These are phyloP conservation scores for Blastobotrys persicus DNA, from an alignment of 1,139 yeast species.

Conservation along the genomic window DNA sequence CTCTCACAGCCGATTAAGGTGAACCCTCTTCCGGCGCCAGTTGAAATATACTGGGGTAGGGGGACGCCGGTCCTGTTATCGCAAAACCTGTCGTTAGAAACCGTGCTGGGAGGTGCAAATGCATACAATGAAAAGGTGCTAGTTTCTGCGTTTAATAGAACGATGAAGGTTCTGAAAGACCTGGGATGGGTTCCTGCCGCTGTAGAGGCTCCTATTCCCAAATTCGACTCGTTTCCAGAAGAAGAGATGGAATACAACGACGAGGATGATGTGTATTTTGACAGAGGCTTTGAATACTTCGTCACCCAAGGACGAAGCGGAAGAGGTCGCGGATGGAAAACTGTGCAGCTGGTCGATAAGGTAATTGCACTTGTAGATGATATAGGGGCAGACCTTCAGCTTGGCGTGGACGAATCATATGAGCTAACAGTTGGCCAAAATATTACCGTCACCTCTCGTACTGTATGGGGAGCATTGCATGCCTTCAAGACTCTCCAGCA, in stretches of 20 bases:
- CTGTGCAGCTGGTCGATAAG: not conserved
- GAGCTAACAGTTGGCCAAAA: constrained; percentile 22
- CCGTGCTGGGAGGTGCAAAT: constrained; percentile 14
- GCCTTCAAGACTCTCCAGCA: constrained; percentile 48
- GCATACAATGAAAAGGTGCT: constrained; percentile 19
- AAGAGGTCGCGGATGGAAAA: not conserved
- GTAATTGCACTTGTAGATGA: constrained; percentile 26
- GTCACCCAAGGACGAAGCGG: not conserved
- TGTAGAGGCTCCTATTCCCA: constrained; percentile 25
- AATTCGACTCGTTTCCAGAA: constrained; percentile 26
- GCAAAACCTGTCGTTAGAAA: constrained; percentile 21
- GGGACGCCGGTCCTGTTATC: constrained; percentile 17
- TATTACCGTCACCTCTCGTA: constrained; percentile 1
- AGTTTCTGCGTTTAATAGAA: constrained; percentile 22
- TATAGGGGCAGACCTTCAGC: constrained; percentile 36
- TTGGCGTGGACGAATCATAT: constrained; percentile 44
- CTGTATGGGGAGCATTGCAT: constrained; percentile 43
- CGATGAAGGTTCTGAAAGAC: constrained; percentile 18
- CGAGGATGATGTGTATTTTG: constrained; percentile 1
- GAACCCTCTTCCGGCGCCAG: constrained; percentile 30
- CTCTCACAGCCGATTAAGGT: constrained; percentile 16
- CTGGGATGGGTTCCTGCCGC: constrained; percentile 29
- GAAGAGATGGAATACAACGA: not conserved
- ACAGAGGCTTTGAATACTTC: not conserved
- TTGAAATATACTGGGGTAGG: constrained; percentile 27